Evolutionary conservation across 208 protist species (phyloP).

Genomic region (Kentomonas sorsogonicus): DNA sequence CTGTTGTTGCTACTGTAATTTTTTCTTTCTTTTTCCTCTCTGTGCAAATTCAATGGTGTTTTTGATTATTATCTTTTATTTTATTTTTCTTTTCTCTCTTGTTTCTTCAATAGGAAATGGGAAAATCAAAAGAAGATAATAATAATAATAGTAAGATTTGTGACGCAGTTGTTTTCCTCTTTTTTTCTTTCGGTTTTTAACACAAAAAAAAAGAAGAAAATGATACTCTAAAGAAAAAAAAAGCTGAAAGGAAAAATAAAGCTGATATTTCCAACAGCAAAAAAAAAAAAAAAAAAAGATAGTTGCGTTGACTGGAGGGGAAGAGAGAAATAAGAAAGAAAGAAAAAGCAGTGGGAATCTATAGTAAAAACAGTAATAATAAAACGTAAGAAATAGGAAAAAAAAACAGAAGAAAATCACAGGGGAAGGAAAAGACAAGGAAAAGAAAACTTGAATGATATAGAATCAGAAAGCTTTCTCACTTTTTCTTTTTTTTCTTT

Average conservation of each 20-base stretch:
- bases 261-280: no score
- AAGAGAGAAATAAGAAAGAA: background rate
- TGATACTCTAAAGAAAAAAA: no score
- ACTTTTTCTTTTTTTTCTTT: no score
- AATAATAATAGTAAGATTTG: no score
- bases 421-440: slow-evolving; percentile 12
- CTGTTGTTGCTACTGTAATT: background rate
- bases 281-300: no score
- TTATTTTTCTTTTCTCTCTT: slow-evolving; percentile 7
- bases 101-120: slow-evolving; percentile 10
- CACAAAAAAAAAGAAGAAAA: no score
- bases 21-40: slow-evolving; percentile 1
- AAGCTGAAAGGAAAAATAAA: no score
- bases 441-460: slow-evolving; percentile 10
- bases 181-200: no score
- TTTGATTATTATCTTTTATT: slow-evolving; percentile 3
- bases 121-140: no score
- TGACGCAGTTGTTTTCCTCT: no score
- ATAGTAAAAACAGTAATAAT: background rate
- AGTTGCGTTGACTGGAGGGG: no score
- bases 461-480: no score
- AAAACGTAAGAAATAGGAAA: slow-evolving; percentile 10
- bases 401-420: slow-evolving; percentile 8
- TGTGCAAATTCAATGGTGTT: slow-evolving; percentile 3
- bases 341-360: slow-evolving; percentile 1